Evolutionary conservation across 805 yeast genomes (phyloP), one percentile per base, ranked within the genome.

Genomic region (Wickerhamiella qilinensis): DNA sequence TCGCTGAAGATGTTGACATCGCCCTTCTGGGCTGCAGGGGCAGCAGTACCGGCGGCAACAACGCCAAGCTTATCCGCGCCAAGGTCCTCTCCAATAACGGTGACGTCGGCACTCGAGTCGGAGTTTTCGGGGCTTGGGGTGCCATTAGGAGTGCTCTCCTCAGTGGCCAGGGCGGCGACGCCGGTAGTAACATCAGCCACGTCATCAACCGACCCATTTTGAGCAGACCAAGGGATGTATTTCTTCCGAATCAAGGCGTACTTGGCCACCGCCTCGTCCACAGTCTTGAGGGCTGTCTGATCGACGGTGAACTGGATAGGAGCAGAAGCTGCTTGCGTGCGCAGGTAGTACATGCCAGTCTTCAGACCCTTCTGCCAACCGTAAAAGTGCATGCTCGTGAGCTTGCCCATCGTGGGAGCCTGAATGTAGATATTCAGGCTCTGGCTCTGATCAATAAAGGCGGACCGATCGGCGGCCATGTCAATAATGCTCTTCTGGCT

Each of bases 311-410:
- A 88, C 65, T 88, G 93, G 55, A 91, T 91, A 35, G 98, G 96
- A 37, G 94, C 81, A 32, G 94, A 73, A 17, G 98, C 98, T 43
- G 97, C 95, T 68, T 83, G 93, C 9, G 97, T 88, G 63, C 97
- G 77, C 59, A 91, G 67, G 63, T 91, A 91, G 68, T 91, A 91
- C 93, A 91, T 88, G 54, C 98, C 98, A 4, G 98, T 91, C 71
- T 91, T 91, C 57, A 91, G 71, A 44, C 98, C 98, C 67, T 81
- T 84, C 67, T 82, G 81, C 98, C 98, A 91, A 35, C 95, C 97
- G 57, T 91, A 88, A 68, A 91, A 91, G 60, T 91, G 98, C 96
- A 91, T 91, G 47, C 91, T 75, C 4, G 97, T 91, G 56, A 91
- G 70, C 60, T 91, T 91, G 52, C 94, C 93, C 88, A 84, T 81